Conservation (phyloP, 2,329 filamentous ascomycete genomes). For the Monosporascus sp. region DNA sequence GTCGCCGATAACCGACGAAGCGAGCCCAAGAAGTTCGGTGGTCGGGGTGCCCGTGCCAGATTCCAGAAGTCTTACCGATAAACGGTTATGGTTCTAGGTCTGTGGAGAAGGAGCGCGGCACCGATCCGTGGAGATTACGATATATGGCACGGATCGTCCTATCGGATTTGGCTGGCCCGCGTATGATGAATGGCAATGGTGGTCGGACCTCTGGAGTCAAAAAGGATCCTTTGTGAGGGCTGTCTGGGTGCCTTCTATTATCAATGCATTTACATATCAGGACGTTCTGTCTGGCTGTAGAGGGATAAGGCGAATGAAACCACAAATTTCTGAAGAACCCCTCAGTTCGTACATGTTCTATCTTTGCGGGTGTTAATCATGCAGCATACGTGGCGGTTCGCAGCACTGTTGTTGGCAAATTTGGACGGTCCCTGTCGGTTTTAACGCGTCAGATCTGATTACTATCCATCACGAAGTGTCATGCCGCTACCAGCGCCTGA, state of each 20-base stretch:
- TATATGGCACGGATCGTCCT: slow-evolving; percentile 11
- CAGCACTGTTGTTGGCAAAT: too few species aligned
- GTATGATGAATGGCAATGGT: slow-evolving; percentile 23
- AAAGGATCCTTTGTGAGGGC: slow-evolving; percentile 26
- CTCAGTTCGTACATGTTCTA: background rate
- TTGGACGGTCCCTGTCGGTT: too few species aligned
- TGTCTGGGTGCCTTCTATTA: slow-evolving; percentile 31
- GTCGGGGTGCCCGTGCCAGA: slow-evolving; percentile 88
- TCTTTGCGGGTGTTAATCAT: too few species aligned
- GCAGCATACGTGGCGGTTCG: too few species aligned
- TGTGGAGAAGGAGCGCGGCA: slow-evolving; percentile 26
- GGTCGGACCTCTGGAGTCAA: slow-evolving; percentile 30
- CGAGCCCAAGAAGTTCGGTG: slow-evolving; percentile 98
- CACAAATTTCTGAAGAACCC: slow-evolving; percentile 29
- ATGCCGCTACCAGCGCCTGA: too few species aligned
- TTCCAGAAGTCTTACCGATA: slow-evolving; percentile 99
- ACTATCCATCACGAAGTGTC: too few species aligned
- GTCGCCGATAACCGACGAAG: slow-evolving; percentile 98
- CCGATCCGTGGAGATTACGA: slow-evolving; percentile 10
- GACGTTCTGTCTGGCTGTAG: slow-evolving; percentile 41
- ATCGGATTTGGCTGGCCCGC: slow-evolving; percentile 14
- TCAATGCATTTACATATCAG: slow-evolving; percentile 46
- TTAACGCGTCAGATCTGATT: too few species aligned
- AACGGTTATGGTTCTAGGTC: slow-evolving; percentile 29
- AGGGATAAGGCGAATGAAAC: slow-evolving; percentile 49